A percentile compares a stretch with the other conserved stretches of the same genome.
Evolutionary conservation across 1,284 basidiomycete genomes (phyloP).

Genomic region (Boletus coffeatus): DNA sequence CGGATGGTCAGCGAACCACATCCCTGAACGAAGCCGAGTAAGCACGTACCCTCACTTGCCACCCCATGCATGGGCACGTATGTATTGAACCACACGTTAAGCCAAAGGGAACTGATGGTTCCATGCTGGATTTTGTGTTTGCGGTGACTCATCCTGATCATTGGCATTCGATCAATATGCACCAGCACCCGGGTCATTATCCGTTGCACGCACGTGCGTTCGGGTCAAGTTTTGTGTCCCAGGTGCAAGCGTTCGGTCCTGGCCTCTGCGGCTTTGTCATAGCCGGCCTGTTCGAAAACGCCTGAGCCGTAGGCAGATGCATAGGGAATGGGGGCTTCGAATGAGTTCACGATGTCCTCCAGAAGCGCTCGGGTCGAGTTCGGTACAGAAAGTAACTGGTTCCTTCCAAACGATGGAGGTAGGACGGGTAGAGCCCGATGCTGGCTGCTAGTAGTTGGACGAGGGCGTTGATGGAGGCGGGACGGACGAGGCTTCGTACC

Average conservation of each 20-base stretch:
- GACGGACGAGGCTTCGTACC: slow-evolving; percentile 20
- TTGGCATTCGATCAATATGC: slow-evolving; percentile 95
- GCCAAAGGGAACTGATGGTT: slow-evolving; percentile 35
- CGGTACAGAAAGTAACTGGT: slow-evolving; percentile 73
- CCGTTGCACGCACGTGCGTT: slow-evolving; percentile 78
- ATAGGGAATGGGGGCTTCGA: slow-evolving; percentile 84
- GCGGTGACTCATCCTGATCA: slow-evolving; percentile 88
- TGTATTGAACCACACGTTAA: slow-evolving; percentile 80
- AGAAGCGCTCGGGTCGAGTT: slow-evolving; percentile 74
- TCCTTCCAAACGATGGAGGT: slow-evolving; percentile 71
- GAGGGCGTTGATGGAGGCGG: slow-evolving; percentile 43
- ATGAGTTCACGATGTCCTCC: slow-evolving; percentile 68
- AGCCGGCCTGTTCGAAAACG: slow-evolving; percentile 85
- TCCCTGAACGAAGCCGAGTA: background rate
- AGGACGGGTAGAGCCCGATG: slow-evolving; percentile 46
- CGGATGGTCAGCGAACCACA: background rate
- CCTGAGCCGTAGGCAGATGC: slow-evolving; percentile 95
- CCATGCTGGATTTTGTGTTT: slow-evolving; percentile 95
- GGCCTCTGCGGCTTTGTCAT: slow-evolving; percentile 50
- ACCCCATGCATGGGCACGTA: slow-evolving; percentile 80
- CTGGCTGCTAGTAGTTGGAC: slow-evolving; percentile 37
- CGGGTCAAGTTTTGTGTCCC: slow-evolving; percentile 74
- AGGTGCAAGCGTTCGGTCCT: slow-evolving; percentile 76
- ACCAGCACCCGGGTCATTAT: slow-evolving; percentile 87
- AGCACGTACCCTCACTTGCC: slow-evolving; percentile 46